Conservation (phyloP, 352 stramenopile species). For the Globisporangium heterothallicum region DNA sequence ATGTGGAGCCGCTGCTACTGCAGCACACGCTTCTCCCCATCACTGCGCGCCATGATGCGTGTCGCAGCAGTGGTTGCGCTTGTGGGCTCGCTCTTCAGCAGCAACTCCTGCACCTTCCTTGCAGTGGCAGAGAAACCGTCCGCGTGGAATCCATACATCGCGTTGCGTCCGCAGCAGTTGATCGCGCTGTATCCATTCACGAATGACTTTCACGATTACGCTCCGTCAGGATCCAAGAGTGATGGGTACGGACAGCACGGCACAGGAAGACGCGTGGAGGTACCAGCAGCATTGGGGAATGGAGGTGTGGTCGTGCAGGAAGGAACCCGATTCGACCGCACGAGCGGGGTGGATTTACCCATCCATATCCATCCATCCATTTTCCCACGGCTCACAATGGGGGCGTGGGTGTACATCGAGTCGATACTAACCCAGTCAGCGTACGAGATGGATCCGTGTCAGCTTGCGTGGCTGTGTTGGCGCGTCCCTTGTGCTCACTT, state of each 20-base stretch:
- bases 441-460: slow-evolving; percentile 6
- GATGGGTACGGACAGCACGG: slow-evolving; percentile 40
- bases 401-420: slow-evolving; percentile 31
- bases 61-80: background rate
- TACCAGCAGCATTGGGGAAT: background rate
- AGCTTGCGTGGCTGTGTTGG: background rate
- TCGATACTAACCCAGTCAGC: slow-evolving; percentile 12
- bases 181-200: slow-evolving; percentile 45
- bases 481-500: background rate
- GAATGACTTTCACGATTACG: slow-evolving; percentile 29
- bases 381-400: slow-evolving; percentile 32
- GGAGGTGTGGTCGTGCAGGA: background rate
- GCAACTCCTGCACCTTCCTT: no score
- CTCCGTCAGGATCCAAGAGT: slow-evolving; percentile 18
- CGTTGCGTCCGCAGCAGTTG: slow-evolving; percentile 30
- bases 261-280: background rate
- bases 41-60: background rate
- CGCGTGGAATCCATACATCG: slow-evolving; percentile 19
- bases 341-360: slow-evolving; percentile 27
- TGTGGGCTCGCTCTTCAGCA: no score
- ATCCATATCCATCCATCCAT: slow-evolving; percentile 17
- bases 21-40: background rate
- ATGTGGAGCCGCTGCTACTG: background rate
- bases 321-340: slow-evolving; percentile 14
- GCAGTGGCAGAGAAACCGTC: background rate